Evolutionary conservation across 1,139 yeast species (phyloP).

Genomic region (Starmera stellimalicola): DNA sequence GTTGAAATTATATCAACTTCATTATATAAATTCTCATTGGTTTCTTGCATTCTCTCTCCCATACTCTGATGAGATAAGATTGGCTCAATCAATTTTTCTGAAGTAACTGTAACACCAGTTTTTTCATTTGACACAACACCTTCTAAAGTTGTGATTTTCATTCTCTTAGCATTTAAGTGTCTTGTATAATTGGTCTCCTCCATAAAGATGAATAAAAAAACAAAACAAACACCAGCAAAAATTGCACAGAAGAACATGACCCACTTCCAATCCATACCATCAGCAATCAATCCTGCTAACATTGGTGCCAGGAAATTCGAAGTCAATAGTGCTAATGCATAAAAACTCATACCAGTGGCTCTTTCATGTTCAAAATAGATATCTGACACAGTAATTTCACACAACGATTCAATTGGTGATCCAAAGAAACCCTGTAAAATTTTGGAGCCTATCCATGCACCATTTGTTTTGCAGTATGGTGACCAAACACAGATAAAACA

Average conservation of each 20-base stretch:
- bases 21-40: constrained; percentile 13
- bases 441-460: constrained; percentile 29
- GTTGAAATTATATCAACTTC: constrained; percentile 5
- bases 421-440: constrained; percentile 39
- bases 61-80: constrained; percentile 15
- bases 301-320: constrained; percentile 36
- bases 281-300: constrained; percentile 39
- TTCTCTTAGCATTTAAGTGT: constrained; percentile 14
- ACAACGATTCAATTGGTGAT: constrained; percentile 47
- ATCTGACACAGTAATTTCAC: constrained; percentile 42
- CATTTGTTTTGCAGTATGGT: constrained; percentile 29
- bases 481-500: constrained; percentile 32
- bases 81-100: constrained; percentile 9
- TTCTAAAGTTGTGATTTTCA: constrained; percentile 8
- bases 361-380: constrained; percentile 43
- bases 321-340: constrained; percentile 30
- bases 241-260: constrained; percentile 32
- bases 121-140: constrained; percentile 6
- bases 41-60: constrained; percentile 15
- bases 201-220: constrained; percentile 32
- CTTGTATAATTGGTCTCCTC: constrained; percentile 38
- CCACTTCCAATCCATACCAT: constrained; percentile 43
- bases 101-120: constrained; percentile 1
- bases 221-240: constrained; percentile 34
- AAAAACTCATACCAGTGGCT: constrained; percentile 37